Base-by-base conservation (phyloP, 1,284 basidiomycete species). In the Austroboletus rostrupii region DNA sequence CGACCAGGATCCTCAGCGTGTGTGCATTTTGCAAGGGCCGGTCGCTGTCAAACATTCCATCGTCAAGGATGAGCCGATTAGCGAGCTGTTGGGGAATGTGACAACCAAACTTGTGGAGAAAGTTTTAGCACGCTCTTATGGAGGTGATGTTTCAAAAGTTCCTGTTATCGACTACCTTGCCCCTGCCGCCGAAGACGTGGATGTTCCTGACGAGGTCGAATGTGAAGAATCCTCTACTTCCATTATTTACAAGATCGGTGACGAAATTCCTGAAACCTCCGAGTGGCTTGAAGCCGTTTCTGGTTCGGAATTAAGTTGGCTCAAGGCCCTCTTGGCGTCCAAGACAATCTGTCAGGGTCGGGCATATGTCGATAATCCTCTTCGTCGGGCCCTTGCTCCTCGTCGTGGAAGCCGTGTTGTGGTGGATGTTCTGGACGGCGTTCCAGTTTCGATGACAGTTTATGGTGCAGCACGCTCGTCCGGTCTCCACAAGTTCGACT, bases 21-120 rank as follows among this genome's bases (percentile, higher is more conserved):
- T 99, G 35, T 97, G 93, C 68, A 97, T 99, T 62, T 81, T 99
- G 45, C 95, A 97, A 71, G 96, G 97, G 28, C 96, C 97, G 12
- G 88, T 99, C 47, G 95, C 96, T 2, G 92, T 84, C 55, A 93
- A 90, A 70, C 86, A 93, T 70, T 85, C 92, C 16, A 87, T 75
- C 45, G 77, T 86, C 62, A 96, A 92, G 70, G 92, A 99, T 62
- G 92, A 97, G 70, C 92, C 96, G 9, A 89, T 98, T 68, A 89
- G 86, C 64, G 90, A 96, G 42, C 77, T 99, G 57, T 81, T 99
- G 46, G 92, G 91, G 50, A 88, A 87, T 69, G 89, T 98, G 68
- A 89, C 93, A 64, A 72, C 78, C 28, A 73, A 77, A 28, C 87
- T 99, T 47, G 82, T 92, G 53, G 71, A 85, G 63, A 88, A 85